Evolutionary conservation across 805 yeast genomes (phyloP), one percentile per base, ranked within the genome.

Genomic region (Cyberlindnera xylosilytica): DNA sequence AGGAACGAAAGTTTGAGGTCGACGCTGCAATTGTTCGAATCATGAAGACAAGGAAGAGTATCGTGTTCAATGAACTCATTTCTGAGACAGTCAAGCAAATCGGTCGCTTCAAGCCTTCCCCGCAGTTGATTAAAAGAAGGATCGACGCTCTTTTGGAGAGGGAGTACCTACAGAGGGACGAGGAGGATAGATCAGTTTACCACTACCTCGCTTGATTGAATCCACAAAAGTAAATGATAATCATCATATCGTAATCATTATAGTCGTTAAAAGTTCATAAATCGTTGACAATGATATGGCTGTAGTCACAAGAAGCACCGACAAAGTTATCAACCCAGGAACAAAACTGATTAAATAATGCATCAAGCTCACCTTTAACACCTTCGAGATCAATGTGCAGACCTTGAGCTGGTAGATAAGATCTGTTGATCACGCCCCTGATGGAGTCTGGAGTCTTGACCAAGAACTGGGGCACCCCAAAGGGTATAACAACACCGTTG

Each of bases 1-100:
- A 76, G 51, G 79, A 87, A 4, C 70, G 96, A 44, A 72, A 78
- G 45, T 71, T 73, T 42, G 86, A 82, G 54, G 68, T 84, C 3
- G 93, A 87, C 57, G 96, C 97, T 1, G 93, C 95, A 0, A 75
- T 89, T 42, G 95, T 89, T 5, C 72, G 97, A 39, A 78, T 83
- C n/a, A 81, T 89, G 91, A 89, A 89, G 64, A 73, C 87, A 1
- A 68, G 89, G 26, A 82, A 79, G 51, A 63, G 70, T 1, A 52
- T 83, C 41, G 68, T 61, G 20, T 91, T 85, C 57, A 79, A 78
- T 51, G 82, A 81, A 30, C 68, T 89, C 40, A 66, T 86, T n/a
- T 74, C 72, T 26, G 89, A 82, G 52, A 77, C 81, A 4, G 70
- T 82, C 18, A 72, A 73, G 38, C 84, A 78, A 47, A 66, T 88